Evolutionary conservation across 148 eudicot species (phyloP), one percentile per base, ranked within the genome.

Genomic region (Rhododendron ovatum): DNA sequence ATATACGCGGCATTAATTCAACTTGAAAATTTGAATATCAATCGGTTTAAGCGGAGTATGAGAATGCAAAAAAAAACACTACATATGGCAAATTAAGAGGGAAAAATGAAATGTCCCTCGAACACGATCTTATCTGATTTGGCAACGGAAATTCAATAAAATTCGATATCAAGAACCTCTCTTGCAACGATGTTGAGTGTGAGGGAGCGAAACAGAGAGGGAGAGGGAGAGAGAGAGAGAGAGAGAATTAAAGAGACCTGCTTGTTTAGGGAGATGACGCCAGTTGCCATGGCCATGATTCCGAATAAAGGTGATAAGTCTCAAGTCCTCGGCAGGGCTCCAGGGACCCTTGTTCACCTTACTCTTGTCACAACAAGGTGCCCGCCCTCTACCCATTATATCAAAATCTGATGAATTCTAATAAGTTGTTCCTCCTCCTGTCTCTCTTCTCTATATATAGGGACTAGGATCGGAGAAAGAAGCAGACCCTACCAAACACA

Each of bases 351-450:
- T 89, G 83, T 89, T 92, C 87, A 92, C 93, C 83, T 92, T 90
- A 76, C 73, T 91, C 88, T 90, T 92, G 57, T 92, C 94, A 80
- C 94, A 92, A 43, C 94, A 92, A n/a, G 94, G 93, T 4, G 94
- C 89, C 43, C 94, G 45, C 1, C 94, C 94, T 86, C 86, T 88
- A 2, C 92, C 94, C 93, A 92, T 92, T 47, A 9, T 47, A 47
- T 2, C 11, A 47, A 47, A 47, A 47, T 47, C 50, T 55, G 22
- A 6, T 5, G 8, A 59, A 59, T 59, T 22, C 65, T 9, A 7
- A 2, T n/a, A 10, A 1, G 9, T n/a, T 26, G 18, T 3, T 57
- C 48, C 2, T 7, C 18, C 84, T 24, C 69, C 10, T 24, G 18
- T 17, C 35, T 28, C 59, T 45, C 85, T 30, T 45, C 85, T 30